Percentiles rank a stretch among this genome's conserved stretches.
Conservation (phyloP, 805 yeast genomes). For the Candida parachauliodes region DNA sequence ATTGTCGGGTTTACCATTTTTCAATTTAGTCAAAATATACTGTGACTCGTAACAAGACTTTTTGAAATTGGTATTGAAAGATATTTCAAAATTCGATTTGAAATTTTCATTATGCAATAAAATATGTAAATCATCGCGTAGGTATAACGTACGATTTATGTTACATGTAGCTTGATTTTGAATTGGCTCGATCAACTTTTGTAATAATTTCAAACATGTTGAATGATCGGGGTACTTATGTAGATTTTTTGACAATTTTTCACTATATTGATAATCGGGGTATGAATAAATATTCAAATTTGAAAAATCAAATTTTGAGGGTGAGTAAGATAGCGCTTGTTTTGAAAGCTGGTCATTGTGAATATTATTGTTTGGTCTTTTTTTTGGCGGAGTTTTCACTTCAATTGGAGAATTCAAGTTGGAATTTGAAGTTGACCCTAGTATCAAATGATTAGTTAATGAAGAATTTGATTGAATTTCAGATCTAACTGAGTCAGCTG, state of each 20-base stretch:
- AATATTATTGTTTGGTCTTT: too few relatives aligned
- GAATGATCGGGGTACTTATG: constrained; percentile 3
- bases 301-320: constrained; percentile 8
- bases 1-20: constrained; percentile 7
- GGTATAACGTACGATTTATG: constrained; percentile 5
- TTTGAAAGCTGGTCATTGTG: too few relatives aligned
- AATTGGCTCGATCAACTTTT: constrained; percentile 9
- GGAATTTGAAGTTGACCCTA: constrained; percentile 1
- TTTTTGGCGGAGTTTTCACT: constrained; percentile 2
- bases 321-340: neutral
- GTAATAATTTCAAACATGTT: constrained; percentile 5
- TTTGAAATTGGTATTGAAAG: constrained; percentile 9
- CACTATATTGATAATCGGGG: constrained; percentile 7
- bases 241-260: neutral
- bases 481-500: neutral
- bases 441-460: neutral
- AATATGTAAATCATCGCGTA: constrained; percentile 3
- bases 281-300: constrained; percentile 3
- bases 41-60: constrained; percentile 10
- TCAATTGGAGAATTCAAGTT: constrained; percentile 5
- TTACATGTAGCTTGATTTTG: constrained; percentile 3
- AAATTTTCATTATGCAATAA: neutral
- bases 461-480: constrained; percentile 2
- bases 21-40: constrained; percentile 7
- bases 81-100: constrained; percentile 5